Evolutionary conservation across 768 basidiomycete genomes (phyloP).

Genomic region (Neoboletus magnificus): DNA sequence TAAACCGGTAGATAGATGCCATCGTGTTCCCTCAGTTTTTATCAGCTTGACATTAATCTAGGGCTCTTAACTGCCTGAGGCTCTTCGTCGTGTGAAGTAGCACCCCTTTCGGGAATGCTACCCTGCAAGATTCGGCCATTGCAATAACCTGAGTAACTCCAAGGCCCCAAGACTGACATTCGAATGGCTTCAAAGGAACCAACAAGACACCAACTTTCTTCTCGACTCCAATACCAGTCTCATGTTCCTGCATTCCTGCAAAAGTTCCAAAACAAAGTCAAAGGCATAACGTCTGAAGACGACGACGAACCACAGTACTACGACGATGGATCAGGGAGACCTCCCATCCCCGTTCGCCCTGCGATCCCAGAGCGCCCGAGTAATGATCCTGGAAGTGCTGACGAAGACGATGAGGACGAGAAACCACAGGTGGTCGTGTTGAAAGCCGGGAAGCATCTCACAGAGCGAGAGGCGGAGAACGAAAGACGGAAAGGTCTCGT

Average conservation of each 20-base stretch:
- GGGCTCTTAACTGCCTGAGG: too few species aligned
- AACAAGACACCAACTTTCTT: constrained; percentile 68
- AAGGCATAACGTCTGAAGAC: constrained; percentile 49
- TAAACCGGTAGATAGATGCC: too few species aligned
- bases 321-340: constrained; percentile 63
- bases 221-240: constrained; percentile 60
- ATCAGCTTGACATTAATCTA: too few species aligned
- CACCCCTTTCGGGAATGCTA: too few species aligned
- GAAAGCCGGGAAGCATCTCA: constrained; percentile 84
- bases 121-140: too few species aligned
- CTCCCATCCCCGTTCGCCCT: constrained; percentile 73
- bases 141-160: too few species aligned
- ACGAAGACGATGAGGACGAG: constrained; percentile 73
- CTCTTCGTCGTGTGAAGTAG: too few species aligned
- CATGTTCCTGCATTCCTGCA: constrained; percentile 62
- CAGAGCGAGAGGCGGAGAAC: constrained; percentile 73
- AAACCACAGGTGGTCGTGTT: constrained; percentile 87
- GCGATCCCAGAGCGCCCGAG: constrained; percentile 66
- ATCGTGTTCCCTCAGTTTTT: too few species aligned
- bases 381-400: constrained; percentile 68
- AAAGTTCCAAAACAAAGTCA: constrained; percentile 60
- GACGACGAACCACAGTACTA: constrained; percentile 52
- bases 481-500: constrained; percentile 63
- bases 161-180: background rate
- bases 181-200: constrained; percentile 54